phyloP scores from a whole-genome alignment of 2,329 filamentous ascomycete genomes.

The Fusarium napiforme region DNA sequence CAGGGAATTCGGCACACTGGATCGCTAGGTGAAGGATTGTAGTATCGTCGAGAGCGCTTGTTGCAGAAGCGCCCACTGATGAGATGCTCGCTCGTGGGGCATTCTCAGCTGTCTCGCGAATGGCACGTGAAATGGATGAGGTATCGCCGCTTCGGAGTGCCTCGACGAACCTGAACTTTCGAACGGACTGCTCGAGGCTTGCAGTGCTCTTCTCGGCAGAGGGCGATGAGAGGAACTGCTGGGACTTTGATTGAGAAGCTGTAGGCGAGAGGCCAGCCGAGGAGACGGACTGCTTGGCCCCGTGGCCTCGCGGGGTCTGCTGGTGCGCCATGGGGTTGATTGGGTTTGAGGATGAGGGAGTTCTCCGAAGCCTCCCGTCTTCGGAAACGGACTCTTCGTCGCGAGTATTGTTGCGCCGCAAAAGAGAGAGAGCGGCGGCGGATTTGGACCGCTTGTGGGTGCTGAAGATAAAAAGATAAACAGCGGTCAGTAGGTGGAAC shows the following conservation, averaged over 20 bases:
- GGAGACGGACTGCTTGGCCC: conserved; percentile 59
- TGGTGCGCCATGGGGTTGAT: conserved; percentile 52
- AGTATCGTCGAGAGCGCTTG: conserved; percentile 76
- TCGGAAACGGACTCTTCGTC: conserved; percentile 65
- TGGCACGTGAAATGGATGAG: conserved; percentile 85
- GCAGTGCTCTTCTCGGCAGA: conserved; percentile 55
- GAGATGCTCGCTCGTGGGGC: conserved; percentile 67
- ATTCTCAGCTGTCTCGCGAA: conserved; percentile 72
- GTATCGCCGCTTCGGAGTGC: conserved; percentile 91
- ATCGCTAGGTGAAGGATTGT: conserved; percentile 93
- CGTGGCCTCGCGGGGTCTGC: conserved; percentile 55
- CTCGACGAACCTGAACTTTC: conserved; percentile 94
- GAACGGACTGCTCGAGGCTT: conserved; percentile 90
- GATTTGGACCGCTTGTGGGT: conserved; percentile 66
- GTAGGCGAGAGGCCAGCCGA: conserved; percentile 55
- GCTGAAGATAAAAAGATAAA: conserved; percentile 41
- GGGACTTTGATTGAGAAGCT: conserved; percentile 47
- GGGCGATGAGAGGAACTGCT: conserved; percentile 44
- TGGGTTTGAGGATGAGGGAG: conserved; percentile 46
- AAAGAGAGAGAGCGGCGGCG: conserved; percentile 61
- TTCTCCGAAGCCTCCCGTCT: conserved; percentile 57
- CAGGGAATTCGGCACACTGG: conserved; percentile 91
- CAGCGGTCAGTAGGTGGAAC: conserved; percentile 46
- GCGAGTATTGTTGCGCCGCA: conserved; percentile 63
- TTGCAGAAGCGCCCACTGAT: conserved; percentile 57